A percentile compares a stretch with the other conserved stretches of the same genome.
Evolutionary conservation across 73 alveolate species (phyloP).

Genomic region (Tetrahymena malaccensis): DNA sequence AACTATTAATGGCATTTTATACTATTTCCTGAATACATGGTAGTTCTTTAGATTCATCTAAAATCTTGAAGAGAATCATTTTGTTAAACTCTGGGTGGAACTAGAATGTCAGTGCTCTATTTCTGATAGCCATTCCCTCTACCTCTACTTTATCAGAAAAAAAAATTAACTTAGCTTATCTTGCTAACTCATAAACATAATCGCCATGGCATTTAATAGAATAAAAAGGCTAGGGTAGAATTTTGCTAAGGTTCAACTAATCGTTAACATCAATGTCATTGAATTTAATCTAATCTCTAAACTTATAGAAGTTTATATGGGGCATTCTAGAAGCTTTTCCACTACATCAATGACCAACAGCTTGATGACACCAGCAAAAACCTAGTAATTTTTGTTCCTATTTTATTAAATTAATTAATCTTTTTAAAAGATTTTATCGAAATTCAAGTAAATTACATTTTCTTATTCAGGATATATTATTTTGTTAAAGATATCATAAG

Average conservation of each 20-base stretch:
- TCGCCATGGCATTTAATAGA: neutral
- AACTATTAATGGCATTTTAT: neutral
- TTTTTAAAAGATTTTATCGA: neutral
- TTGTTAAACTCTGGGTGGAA: neutral
- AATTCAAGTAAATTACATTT: neutral
- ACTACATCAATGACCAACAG: neutral
- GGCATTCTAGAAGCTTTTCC: neutral
- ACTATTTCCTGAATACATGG: neutral
- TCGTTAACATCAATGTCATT: neutral
- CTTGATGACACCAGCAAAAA: neutral
- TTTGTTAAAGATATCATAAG: neutral
- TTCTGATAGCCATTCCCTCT: neutral
- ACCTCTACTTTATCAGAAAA: neutral
- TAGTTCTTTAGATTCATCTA: neutral
- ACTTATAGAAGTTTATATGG: neutral
- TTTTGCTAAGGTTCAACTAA: neutral
- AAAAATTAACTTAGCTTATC: neutral
- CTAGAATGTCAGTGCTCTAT: neutral
- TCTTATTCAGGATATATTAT: neutral
- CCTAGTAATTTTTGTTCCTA: neutral
- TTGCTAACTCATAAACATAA: neutral
- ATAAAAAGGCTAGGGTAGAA: neutral
- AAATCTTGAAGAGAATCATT: neutral
- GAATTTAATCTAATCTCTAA: neutral
- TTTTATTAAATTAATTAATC: neutral